phyloP scores from a whole-genome alignment of 129 eudicot species.

The Silybum marianum region DNA sequence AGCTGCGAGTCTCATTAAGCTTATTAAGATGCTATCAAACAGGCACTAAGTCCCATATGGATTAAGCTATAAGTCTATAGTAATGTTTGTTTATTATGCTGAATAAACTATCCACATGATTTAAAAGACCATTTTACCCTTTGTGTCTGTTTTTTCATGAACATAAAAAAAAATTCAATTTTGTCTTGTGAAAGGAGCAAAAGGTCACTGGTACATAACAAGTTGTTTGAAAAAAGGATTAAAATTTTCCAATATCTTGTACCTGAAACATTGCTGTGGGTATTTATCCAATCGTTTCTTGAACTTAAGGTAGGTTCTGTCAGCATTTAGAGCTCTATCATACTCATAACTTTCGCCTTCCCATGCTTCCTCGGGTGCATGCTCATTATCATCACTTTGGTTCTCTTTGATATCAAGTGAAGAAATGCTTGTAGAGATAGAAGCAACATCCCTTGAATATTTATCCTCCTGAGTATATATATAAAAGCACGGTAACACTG shows the following conservation, averaged over 20 bases:
- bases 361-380: constrained; percentile 61
- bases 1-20: too few relatives aligned
- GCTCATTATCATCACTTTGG: constrained; percentile 41
- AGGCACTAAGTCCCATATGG: too few relatives aligned
- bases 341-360: constrained; percentile 88
- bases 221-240: not conserved
- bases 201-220: not conserved
- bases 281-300: constrained; percentile 76
- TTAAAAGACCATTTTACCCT: not conserved
- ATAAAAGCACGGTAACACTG: constrained; percentile 95
- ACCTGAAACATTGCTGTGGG: constrained; percentile 99
- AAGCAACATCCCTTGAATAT: constrained; percentile 37
- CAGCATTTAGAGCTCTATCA: constrained; percentile 78
- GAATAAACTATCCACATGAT: not conserved
- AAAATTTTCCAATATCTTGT: not conserved
- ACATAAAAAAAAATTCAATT: not conserved
- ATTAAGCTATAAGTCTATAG: too few relatives aligned
- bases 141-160: not conserved
- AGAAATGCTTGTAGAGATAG: constrained; percentile 41
- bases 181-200: not conserved
- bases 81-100: not conserved
- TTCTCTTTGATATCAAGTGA: constrained; percentile 44
- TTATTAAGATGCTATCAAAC: too few relatives aligned
- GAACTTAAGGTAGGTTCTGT: constrained; percentile 92
- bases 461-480: constrained; percentile 57